These are phyloP conservation scores for Tubosaeta sp. DNA, from an alignment of 768 basidiomycete genomes.

Conservation along the genomic window DNA sequence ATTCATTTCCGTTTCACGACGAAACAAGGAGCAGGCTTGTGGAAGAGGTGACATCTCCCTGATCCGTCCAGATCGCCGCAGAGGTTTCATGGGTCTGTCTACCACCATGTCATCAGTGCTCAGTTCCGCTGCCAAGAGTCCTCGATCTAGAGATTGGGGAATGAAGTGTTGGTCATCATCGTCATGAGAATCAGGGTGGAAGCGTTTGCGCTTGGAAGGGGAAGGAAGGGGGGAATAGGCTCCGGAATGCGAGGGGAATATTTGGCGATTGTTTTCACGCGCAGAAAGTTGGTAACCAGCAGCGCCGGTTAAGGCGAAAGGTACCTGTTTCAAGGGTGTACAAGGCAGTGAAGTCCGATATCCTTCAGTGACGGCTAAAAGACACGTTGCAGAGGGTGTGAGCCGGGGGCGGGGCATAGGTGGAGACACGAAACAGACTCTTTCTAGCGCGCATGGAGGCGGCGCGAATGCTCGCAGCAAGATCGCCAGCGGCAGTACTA, in stretches of 20 bases:
- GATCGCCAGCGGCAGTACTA: slow-evolving; percentile 44
- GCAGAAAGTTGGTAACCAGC: slow-evolving; percentile 47
- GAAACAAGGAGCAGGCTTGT: slow-evolving; percentile 21
- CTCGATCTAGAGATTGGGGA: slow-evolving; percentile 23
- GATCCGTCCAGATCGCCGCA: slow-evolving; percentile 31
- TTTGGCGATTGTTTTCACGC: slow-evolving; percentile 51
- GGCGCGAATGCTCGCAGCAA: slow-evolving; percentile 51
- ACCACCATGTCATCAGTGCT: slow-evolving; percentile 27
- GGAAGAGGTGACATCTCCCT: slow-evolving; percentile 25
- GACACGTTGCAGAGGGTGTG: slow-evolving; percentile 24
- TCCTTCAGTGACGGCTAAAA: slow-evolving; percentile 57
- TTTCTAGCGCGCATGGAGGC: slow-evolving; percentile 58
- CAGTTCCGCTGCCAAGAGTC: slow-evolving; percentile 19
- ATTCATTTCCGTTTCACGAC: slow-evolving; percentile 32
- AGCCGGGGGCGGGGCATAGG: slow-evolving; percentile 21
- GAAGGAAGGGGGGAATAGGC: slow-evolving; percentile 29
- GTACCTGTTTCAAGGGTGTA: slow-evolving; percentile 29
- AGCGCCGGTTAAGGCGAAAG: slow-evolving; percentile 16
- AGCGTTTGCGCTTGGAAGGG: slow-evolving; percentile 36
- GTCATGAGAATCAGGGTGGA: slow-evolving; percentile 18
- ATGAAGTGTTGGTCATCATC: slow-evolving; percentile 14
- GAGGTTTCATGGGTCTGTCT: slow-evolving; percentile 35
- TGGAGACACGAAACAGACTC: slow-evolving; percentile 39
- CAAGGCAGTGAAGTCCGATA: slow-evolving; percentile 45
- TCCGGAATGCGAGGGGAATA: slow-evolving; percentile 38